Base-by-base conservation (phyloP, 257 asterid species). In the Scutellaria minor region DNA sequence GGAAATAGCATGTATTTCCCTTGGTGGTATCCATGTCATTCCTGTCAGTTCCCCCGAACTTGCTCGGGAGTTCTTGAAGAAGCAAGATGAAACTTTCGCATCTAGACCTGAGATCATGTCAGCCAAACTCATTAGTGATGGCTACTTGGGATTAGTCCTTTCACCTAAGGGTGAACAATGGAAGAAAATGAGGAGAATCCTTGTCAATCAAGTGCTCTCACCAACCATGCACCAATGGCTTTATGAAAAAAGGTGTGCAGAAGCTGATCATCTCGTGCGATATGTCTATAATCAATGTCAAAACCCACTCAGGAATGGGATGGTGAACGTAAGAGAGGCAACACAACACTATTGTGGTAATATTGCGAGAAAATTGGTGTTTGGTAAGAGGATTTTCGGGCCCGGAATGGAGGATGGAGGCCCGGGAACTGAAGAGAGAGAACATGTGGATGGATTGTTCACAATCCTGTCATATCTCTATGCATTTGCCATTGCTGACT, bases 11-110 rank as follows among this genome's bases (percentile, higher is more conserved):
- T 76, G 78, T n/a, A 58, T 80, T 27, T 78, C 75, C 66, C 78
- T 80, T 6, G 78, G 80, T 6, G 0, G 11, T 0, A n/a, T 31
- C 12, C 73, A 80, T n/a, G 71, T 76, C 22, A 72, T 80, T 61
- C 14, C 71, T 10, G 79, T 78, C 45, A 71, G 71, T 0, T 74
- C 81, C 5, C 83, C 83, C 2, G 79, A 82, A 12, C 83, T 82
- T 6, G 64, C 83, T 5, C 61, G 74, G 1, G 83, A 71, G 69
- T 82, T 82, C 77, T 47, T 82, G 75, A 66, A 37, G 51, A 51
- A 63, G 51, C 79, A 78, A 0, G 83, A 82, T 39, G 22, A 1
- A 4, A 15, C 6, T 9, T 82, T 82, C 24, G 59, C 75, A 6
- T 75, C 81, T 9, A 40, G 86, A 27, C 83, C 79, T 2, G 27